Evolutionary conservation across 306 rosid genomes (phyloP).

Genomic region (Sphenostylis stenocarpa): DNA sequence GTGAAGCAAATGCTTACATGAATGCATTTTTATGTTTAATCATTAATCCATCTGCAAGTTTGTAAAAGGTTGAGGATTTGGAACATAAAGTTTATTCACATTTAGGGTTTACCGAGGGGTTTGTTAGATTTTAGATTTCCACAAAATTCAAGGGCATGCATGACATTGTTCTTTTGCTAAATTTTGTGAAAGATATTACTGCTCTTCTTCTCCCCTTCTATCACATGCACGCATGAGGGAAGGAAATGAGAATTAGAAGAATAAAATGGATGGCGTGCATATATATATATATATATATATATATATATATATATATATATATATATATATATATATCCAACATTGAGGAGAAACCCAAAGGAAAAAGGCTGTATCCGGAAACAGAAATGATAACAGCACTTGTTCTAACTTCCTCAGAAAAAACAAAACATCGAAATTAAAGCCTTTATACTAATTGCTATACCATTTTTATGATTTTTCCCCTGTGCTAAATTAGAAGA

Average conservation of each 20-base stretch:
- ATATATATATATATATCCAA: no score
- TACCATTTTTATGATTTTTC: neutral
- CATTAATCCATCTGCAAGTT: slow-evolving; percentile 19
- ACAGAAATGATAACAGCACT: neutral
- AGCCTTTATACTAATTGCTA: neutral
- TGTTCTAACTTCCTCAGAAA: slow-evolving; percentile 3
- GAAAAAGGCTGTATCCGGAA: slow-evolving; percentile 19
- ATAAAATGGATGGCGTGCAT: neutral
- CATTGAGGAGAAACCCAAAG: slow-evolving; percentile 13
- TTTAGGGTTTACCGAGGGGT: slow-evolving; percentile 5
- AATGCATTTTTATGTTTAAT: slow-evolving; percentile 1
- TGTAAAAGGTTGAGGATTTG: neutral
- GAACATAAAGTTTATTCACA: slow-evolving; percentile 11
- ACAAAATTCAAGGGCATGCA: neutral
- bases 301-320: no score
- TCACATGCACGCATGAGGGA: slow-evolving; percentile 9
- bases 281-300: no score
- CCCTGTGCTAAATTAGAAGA: slow-evolving; percentile 31
- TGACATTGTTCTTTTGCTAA: slow-evolving; percentile 10
- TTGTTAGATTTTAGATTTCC: slow-evolving; percentile 28
- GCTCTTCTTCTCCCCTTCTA: neutral
- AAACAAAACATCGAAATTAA: slow-evolving; percentile 9
- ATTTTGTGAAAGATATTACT: slow-evolving; percentile 13
- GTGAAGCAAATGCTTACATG: neutral
- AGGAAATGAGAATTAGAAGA: neutral